phyloP scores from a whole-genome alignment of 305 asterid species.

The Fraxinus sp. region DNA sequence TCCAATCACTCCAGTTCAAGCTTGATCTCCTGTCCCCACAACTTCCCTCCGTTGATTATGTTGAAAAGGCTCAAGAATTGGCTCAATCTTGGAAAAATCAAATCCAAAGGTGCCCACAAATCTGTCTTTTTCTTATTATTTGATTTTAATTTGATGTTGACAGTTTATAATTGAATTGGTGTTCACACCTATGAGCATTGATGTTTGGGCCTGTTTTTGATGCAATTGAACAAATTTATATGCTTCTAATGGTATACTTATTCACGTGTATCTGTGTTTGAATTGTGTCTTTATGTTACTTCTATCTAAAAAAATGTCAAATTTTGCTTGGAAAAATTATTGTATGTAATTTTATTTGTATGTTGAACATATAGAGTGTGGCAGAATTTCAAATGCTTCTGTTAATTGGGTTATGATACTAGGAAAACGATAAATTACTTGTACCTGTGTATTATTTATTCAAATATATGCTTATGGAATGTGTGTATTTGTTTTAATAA shows the following conservation, averaged over 20 bases:
- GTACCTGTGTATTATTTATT: not conserved
- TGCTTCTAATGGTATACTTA: not conserved
- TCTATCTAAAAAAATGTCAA: not conserved
- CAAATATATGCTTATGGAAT: not conserved
- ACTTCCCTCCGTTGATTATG: conserved; percentile 59
- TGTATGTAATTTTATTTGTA: not conserved
- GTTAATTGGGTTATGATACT: not conserved
- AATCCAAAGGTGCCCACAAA: conserved; percentile 57
- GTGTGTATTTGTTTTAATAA: not conserved
- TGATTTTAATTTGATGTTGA: not conserved
- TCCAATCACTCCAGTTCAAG: conserved; percentile 72
- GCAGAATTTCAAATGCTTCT: not conserved
- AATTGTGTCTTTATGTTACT: not conserved
- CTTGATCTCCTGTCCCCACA: conserved; percentile 95
- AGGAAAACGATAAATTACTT: not conserved
- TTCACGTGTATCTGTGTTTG: not conserved
- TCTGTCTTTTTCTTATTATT: not conserved
- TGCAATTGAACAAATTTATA: not conserved
- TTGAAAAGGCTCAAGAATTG: conserved; percentile 65
- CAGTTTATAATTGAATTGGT: not conserved
- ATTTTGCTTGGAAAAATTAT: not conserved
- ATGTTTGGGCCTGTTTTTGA: not conserved
- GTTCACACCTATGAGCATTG: not conserved
- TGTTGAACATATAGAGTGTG: not conserved
- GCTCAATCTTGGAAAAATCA: conserved; percentile 67